Percentiles rank a stretch among this genome's conserved stretches.
phyloP scores from a whole-genome alignment of 306 rosid genomes.

The Medicago ruthenica region DNA sequence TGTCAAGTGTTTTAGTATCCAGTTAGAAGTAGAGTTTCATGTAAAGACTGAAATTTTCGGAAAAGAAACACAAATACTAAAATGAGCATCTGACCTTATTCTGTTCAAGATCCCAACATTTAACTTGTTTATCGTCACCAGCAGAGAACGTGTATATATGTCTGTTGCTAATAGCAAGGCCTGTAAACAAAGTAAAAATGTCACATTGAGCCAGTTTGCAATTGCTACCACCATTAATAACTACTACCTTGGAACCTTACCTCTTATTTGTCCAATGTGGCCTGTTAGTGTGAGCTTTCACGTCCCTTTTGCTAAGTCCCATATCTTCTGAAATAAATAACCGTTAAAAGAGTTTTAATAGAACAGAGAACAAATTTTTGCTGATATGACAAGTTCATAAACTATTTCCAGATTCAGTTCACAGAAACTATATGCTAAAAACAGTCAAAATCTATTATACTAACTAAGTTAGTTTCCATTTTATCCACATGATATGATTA shows the following conservation, averaged over 20 bases:
- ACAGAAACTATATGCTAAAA: constrained; percentile 6
- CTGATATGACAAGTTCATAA: constrained; percentile 11
- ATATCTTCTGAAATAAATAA: constrained; percentile 68
- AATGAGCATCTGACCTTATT: no score
- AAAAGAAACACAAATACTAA: no score
- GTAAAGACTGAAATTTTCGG: no score
- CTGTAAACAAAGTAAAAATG: constrained; percentile 49
- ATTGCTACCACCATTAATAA: constrained; percentile 8
- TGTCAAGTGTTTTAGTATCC: no score
- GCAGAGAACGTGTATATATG: constrained; percentile 99
- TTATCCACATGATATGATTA: not conserved
- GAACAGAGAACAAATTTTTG: not conserved
- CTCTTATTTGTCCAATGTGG: constrained; percentile 95
- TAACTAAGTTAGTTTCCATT: not conserved
- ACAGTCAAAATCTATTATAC: not conserved
- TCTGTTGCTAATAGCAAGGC: constrained; percentile 87
- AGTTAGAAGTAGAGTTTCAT: no score
- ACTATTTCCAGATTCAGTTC: constrained; percentile 23
- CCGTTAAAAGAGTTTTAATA: constrained; percentile 29
- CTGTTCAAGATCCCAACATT: no score
- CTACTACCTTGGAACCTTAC: constrained; percentile 49
- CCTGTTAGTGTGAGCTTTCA: constrained; percentile 93
- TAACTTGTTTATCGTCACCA: no score
- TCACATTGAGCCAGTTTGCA: constrained; percentile 33
- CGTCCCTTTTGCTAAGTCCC: constrained; percentile 93